These are phyloP conservation scores for Lactarius trivialis DNA, from an alignment of 768 basidiomycete genomes.

Conservation along the genomic window DNA sequence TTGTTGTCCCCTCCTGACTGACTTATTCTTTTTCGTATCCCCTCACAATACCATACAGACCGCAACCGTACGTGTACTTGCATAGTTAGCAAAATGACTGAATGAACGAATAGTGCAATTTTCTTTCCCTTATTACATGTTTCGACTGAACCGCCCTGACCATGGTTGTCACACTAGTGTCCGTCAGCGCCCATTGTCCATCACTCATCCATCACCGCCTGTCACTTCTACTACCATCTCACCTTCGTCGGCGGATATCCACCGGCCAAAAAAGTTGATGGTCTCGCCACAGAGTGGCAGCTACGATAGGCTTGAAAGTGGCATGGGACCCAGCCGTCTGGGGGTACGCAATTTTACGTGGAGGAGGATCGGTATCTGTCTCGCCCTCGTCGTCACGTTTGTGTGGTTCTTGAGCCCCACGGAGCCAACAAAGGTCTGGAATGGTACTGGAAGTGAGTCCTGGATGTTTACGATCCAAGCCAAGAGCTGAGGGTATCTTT, in stretches of 20 bases:
- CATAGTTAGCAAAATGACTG: neutral
- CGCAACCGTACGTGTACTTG: neutral
- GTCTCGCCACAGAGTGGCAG: slow-evolving; percentile 36
- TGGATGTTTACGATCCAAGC: no score
- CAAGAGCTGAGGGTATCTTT: neutral
- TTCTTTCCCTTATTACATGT: neutral
- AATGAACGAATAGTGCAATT: neutral
- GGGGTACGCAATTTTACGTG: slow-evolving; percentile 37
- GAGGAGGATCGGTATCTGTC: slow-evolving; percentile 64
- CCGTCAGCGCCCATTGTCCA: neutral
- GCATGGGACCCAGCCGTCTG: slow-evolving; percentile 44
- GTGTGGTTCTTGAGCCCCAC: slow-evolving; percentile 65
- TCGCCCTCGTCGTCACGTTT: slow-evolving; percentile 46
- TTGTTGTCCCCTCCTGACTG: neutral
- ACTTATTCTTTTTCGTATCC: slow-evolving; percentile 6
- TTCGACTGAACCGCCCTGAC: neutral
- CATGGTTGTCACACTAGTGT: neutral
- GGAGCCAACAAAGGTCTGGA: slow-evolving; percentile 24
- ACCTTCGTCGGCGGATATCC: neutral
- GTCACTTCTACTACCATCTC: neutral
- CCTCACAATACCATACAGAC: slow-evolving; percentile 10
- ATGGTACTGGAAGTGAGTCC: slow-evolving; percentile 26
- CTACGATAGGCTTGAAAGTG: slow-evolving; percentile 58
- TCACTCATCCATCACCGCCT: neutral
- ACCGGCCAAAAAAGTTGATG: slow-evolving; percentile 20